Evolutionary conservation across 2,329 filamentous ascomycete genomes (phyloP).

Genomic region (Aspergillus novofumigatus): DNA sequence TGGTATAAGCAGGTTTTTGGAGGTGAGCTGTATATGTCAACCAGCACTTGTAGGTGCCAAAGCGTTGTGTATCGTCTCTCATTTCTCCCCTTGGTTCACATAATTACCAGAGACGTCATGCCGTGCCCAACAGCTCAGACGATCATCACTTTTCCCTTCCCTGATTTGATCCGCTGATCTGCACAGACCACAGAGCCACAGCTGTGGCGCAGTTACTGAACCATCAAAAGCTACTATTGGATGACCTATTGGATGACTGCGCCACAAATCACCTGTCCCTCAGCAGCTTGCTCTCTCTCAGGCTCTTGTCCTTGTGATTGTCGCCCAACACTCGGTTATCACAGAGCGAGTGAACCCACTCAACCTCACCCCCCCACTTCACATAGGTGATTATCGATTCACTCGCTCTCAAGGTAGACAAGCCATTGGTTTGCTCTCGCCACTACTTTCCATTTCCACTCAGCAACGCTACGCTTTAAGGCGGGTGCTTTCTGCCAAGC

Average conservation of each 20-base stretch:
- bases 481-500: conserved; percentile 22
- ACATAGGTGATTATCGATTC: neutral
- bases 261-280: conserved; percentile 4
- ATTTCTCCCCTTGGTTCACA: neutral
- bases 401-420: conserved; percentile 2
- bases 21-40: neutral
- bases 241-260: conserved; percentile 1
- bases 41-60: neutral
- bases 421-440: conserved; percentile 4
- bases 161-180: neutral
- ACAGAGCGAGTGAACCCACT: neutral
- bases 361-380: neutral
- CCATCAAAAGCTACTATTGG: neutral
- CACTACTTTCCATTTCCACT: conserved; percentile 2
- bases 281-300: neutral
- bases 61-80: neutral
- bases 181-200: conserved; percentile 8
- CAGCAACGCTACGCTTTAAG: conserved; percentile 18
- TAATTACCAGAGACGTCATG: conserved; percentile 20
- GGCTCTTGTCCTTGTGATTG: neutral
- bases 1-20: neutral
- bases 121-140: neutral
- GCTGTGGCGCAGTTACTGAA: conserved; percentile 4
- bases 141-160: neutral
- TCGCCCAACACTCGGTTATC: neutral